Conservation (phyloP, 805 yeast species). For the Lipomyces anomalus region DNA sequence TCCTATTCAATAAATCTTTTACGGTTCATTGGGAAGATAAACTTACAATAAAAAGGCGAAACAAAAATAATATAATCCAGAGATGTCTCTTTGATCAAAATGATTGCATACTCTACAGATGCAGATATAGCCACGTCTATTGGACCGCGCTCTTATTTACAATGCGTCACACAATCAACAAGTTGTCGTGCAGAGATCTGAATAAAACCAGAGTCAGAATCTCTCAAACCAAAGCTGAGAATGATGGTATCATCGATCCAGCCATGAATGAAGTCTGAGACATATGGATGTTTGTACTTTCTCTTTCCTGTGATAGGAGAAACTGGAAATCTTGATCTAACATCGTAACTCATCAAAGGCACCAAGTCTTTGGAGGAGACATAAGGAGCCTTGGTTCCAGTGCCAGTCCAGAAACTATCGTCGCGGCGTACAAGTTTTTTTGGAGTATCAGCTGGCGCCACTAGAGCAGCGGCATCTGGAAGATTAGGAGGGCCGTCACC, state of each 20-base stretch:
- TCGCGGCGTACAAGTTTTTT: neutral
- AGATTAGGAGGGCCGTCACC: too few species aligned
- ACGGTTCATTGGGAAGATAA: too few species aligned
- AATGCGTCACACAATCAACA: too few species aligned
- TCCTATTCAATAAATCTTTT: too few species aligned
- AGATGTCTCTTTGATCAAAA: too few species aligned
- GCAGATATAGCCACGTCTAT: too few species aligned
- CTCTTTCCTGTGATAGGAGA: neutral
- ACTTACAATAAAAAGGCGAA: too few species aligned
- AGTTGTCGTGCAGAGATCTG: neutral
- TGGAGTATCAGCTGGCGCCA: neutral
- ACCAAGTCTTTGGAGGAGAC: neutral
- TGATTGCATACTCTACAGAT: too few species aligned
- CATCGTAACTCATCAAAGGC: neutral
- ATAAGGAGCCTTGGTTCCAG: neutral
- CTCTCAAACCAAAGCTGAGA: slow-evolving; percentile 6
- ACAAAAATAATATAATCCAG: too few species aligned
- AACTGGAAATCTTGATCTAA: neutral
- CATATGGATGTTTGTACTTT: slow-evolving; percentile 2
- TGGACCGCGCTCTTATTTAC: too few species aligned
- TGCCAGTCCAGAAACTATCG: neutral
- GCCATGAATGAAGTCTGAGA: slow-evolving; percentile 7
- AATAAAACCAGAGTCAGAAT: slow-evolving; percentile 6
- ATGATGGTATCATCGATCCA: slow-evolving; percentile 11
- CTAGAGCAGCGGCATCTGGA: too few species aligned